Conservation (phyloP, 2,329 filamentous ascomycete species). For the Lithohypha guttulata region DNA sequence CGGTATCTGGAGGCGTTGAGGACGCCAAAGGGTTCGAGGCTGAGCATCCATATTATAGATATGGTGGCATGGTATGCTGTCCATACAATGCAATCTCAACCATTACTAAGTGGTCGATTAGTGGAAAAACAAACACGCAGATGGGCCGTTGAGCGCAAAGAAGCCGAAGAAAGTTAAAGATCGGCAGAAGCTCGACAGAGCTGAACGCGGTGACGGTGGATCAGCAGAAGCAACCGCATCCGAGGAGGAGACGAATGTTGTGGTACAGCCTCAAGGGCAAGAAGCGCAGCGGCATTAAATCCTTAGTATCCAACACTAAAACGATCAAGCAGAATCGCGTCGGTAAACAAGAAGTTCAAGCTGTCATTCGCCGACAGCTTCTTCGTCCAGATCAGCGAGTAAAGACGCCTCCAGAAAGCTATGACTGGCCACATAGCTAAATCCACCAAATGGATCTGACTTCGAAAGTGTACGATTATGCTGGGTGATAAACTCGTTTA, state of each 20-base stretch:
- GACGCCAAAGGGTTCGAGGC: constrained; percentile 27
- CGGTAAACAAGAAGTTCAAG: too few species aligned
- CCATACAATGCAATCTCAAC: too few species aligned
- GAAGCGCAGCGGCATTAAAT: too few species aligned
- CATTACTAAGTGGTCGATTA: neutral
- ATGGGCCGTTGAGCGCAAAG: constrained; percentile 32
- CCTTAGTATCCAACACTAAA: too few species aligned
- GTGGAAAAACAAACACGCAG: constrained; percentile 35
- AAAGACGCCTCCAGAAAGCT: constrained; percentile 32
- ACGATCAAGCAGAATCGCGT: too few species aligned
- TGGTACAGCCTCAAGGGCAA: too few species aligned
- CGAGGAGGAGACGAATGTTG: too few species aligned
- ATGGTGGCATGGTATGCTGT: constrained; percentile 26
- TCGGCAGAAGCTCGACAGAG: neutral
- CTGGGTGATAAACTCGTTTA: constrained; percentile 18
- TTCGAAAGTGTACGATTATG: constrained; percentile 22
- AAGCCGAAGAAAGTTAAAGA: constrained; percentile 20
- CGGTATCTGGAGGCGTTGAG: constrained; percentile 34
- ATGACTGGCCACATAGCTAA: constrained; percentile 39
- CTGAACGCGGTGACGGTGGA: neutral
- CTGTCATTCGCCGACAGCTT: constrained; percentile 15
- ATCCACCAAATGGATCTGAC: constrained; percentile 37
- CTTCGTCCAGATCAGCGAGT: constrained; percentile 19
- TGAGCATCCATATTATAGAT: constrained; percentile 28
- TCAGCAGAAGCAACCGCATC: neutral